Conservation (phyloP, 2,329 filamentous ascomycete genomes). For the Clonostachys chloroleuca region DNA sequence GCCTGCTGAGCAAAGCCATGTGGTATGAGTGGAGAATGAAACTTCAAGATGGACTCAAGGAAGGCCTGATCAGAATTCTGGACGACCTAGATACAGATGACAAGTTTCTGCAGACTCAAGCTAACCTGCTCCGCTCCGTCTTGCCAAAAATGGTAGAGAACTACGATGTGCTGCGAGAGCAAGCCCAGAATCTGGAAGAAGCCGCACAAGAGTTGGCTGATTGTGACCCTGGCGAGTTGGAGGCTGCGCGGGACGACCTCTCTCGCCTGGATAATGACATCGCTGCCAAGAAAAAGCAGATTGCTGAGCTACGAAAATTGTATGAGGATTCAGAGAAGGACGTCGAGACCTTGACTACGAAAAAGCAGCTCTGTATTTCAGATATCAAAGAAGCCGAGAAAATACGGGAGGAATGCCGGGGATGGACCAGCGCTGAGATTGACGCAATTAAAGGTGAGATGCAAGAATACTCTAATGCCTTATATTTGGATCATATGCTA, state of each 20-base stretch:
- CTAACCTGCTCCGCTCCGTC: conserved; percentile 61
- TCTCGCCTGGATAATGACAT: conserved; percentile 62
- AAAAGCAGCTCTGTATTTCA: conserved; percentile 64
- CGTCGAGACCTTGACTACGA: conserved; percentile 57
- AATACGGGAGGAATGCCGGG: conserved; percentile 80
- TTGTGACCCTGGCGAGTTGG: conserved; percentile 77
- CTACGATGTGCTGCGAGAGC: conserved; percentile 55
- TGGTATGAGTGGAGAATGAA: conserved; percentile 99
- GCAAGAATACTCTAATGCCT: background rate
- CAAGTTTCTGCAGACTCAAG: conserved; percentile 59
- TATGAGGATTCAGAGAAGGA: conserved; percentile 61
- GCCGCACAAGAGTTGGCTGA: conserved; percentile 71
- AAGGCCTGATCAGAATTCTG: conserved; percentile 71
- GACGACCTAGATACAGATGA: conserved; percentile 76
- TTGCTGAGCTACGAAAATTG: conserved; percentile 63
- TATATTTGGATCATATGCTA: background rate
- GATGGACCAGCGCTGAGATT: conserved; percentile 84
- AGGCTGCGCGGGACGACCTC: conserved; percentile 67
- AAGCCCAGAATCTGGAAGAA: conserved; percentile 65
- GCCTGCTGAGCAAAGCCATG: conserved; percentile 87
- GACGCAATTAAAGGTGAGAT: conserved; percentile 65
- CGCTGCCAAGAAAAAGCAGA: conserved; percentile 60
- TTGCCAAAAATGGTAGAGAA: conserved; percentile 62
- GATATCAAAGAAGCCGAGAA: conserved; percentile 82
- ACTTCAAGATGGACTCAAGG: conserved; percentile 73